phyloP scores from a whole-genome alignment of 2,329 filamentous ascomycete genomes.

The Sclerotinia trifoliorum region DNA sequence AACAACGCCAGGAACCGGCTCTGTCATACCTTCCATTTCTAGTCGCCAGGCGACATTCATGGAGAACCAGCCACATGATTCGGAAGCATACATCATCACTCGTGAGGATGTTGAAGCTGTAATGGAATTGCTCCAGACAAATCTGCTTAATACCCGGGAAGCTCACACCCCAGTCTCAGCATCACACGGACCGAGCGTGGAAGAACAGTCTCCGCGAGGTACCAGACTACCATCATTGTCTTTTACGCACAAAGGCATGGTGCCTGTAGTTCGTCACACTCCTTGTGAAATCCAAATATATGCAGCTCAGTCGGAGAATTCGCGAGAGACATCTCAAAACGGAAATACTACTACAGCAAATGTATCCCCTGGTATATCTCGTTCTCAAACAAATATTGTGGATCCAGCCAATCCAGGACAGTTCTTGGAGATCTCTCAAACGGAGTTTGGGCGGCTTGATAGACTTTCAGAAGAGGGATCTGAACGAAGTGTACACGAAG shows the following conservation, averaged over 20 bases:
- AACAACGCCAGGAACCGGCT: not conserved
- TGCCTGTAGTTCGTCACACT: not conserved
- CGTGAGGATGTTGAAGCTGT: constrained; percentile 33
- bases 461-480: constrained; percentile 7
- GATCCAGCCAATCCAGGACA: not conserved
- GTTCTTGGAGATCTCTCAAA: constrained; percentile 7
- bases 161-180: not conserved
- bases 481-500: constrained; percentile 31
- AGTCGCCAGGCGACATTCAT: not conserved
- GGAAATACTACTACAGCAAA: not conserved
- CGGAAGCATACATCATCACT: constrained; percentile 32
- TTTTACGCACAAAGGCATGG: constrained; percentile 20
- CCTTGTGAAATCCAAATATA: constrained; percentile 5
- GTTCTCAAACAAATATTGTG: not conserved
- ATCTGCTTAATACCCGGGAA: not conserved
- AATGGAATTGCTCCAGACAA: constrained; percentile 25
- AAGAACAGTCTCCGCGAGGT: constrained; percentile 2
- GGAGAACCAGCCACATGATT: constrained; percentile 11
- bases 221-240: constrained; percentile 18
- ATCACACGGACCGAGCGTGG: not conserved
- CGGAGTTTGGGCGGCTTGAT: not conserved
- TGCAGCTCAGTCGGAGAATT: constrained; percentile 3
- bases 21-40: not conserved
- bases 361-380: not conserved
- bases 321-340: not conserved